Evolutionary conservation across 306 rosid genomes (phyloP).

Genomic region (Inga oerstediana): DNA sequence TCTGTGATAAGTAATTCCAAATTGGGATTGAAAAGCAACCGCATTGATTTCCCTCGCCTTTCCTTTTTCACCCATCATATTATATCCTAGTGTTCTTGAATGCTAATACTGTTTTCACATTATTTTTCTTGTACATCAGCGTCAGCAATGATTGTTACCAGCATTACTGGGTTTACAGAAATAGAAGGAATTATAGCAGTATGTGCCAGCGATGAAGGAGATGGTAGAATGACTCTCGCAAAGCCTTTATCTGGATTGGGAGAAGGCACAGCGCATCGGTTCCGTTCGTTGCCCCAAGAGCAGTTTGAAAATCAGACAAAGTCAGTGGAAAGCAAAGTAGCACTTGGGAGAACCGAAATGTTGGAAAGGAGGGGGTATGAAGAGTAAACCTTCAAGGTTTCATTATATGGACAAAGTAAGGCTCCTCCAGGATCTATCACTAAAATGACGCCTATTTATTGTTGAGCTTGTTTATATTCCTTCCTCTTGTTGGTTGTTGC

Average conservation of each 20-base stretch:
- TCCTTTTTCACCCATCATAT: background rate
- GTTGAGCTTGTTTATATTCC: too few species aligned
- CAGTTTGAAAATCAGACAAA: constrained; percentile 44
- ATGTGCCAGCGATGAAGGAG: background rate
- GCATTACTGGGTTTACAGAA: background rate
- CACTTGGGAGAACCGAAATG: constrained; percentile 78
- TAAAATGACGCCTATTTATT: too few species aligned
- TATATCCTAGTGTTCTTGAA: background rate
- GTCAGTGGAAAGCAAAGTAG: constrained; percentile 66
- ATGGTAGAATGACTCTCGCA: constrained; percentile 37
- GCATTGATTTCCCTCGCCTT: background rate
- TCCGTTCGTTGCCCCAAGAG: constrained; percentile 43
- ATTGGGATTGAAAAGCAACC: background rate
- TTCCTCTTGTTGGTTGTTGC: too few species aligned
- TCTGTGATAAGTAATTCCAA: background rate
- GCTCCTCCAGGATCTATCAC: too few species aligned
- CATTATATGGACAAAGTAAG: too few species aligned
- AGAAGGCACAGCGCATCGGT: constrained; percentile 83
- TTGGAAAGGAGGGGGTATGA: constrained; percentile 67
- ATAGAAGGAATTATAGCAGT: background rate
- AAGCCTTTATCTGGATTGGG: constrained; percentile 46
- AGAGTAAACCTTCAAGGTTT: background rate
- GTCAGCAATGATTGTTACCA: background rate
- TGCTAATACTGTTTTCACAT: background rate
- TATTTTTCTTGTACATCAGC: background rate